A percentile compares a stretch with the other conserved stretches of the same genome.
These are phyloP conservation scores for Themeda triandra DNA, from an alignment of 176 grass and related monocot species.

Conservation along the genomic window DNA sequence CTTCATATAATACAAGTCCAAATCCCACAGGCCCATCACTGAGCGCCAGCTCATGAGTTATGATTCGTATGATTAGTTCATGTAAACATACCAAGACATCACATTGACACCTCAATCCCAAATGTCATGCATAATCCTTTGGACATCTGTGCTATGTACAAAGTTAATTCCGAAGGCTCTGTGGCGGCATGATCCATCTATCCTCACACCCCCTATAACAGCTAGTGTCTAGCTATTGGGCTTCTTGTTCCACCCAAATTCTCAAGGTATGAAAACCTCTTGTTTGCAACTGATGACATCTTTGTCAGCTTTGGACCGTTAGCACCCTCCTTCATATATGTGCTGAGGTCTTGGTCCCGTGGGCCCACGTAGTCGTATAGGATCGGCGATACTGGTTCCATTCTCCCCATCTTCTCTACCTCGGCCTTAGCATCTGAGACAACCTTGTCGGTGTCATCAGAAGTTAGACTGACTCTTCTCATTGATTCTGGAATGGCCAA, in stretches of 20 bases:
- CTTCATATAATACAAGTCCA: background rate
- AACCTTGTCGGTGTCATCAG: conserved; percentile 21
- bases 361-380: conserved; percentile 19
- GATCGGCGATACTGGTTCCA: conserved; percentile 29
- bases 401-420: conserved; percentile 41
- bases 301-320: conserved; percentile 30
- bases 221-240: conserved; percentile 52
- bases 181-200: conserved; percentile 15
- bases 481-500: conserved; percentile 18
- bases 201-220: background rate
- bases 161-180: conserved; percentile 5
- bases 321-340: background rate
- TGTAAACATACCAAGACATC: background rate
- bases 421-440: conserved; percentile 39
- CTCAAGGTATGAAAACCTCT: conserved; percentile 44
- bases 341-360: conserved; percentile 9
- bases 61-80: background rate
- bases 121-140: conserved; percentile 9
- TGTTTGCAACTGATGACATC: conserved; percentile 22
- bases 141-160: conserved; percentile 35
- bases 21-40: background rate
- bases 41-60: background rate
- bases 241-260: conserved; percentile 44
- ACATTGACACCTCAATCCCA: background rate
- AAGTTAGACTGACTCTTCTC: conserved; percentile 9